Evolutionary conservation across 1,284 basidiomycete genomes (phyloP).

Genomic region (Trametes polyzona): DNA sequence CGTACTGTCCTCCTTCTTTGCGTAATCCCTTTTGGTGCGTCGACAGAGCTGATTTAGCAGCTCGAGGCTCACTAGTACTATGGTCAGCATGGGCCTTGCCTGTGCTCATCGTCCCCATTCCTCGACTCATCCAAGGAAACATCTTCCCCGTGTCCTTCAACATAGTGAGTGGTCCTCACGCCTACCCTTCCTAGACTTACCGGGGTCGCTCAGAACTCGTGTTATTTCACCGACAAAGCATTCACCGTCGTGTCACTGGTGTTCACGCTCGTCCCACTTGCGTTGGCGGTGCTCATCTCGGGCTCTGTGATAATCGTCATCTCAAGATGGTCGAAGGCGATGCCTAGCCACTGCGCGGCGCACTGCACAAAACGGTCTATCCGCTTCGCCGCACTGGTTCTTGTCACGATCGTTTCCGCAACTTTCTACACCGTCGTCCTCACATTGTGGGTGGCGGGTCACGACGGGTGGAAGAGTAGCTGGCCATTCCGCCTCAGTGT

Average conservation of each 20-base stretch:
- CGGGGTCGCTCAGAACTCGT: conserved; percentile 21
- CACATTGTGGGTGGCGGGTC: conserved; percentile 22
- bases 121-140: conserved; percentile 13
- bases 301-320: conserved; percentile 22
- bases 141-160: conserved; percentile 1
- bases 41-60: background rate
- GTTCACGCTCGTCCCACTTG: conserved; percentile 29
- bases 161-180: conserved; percentile 9
- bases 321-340: conserved; percentile 25
- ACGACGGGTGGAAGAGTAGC: background rate
- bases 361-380: conserved; percentile 25
- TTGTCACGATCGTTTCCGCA: conserved; percentile 30
- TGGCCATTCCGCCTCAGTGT: conserved; percentile 19
- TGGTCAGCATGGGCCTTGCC: conserved; percentile 35
- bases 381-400: conserved; percentile 29
- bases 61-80: background rate
- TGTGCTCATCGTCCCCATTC: conserved; percentile 24
- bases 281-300: conserved; percentile 23
- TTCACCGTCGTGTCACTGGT: conserved; percentile 28
- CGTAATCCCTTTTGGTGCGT: conserved; percentile 29
- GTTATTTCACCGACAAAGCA: conserved; percentile 23
- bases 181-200: background rate
- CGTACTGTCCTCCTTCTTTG: conserved; percentile 22
- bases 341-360: conserved; percentile 12
- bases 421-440: conserved; percentile 28